Evolutionary conservation across 148 eudicot species (phyloP), one percentile per base, ranked within the genome.

Genomic region (Rhododendron ovatum): DNA sequence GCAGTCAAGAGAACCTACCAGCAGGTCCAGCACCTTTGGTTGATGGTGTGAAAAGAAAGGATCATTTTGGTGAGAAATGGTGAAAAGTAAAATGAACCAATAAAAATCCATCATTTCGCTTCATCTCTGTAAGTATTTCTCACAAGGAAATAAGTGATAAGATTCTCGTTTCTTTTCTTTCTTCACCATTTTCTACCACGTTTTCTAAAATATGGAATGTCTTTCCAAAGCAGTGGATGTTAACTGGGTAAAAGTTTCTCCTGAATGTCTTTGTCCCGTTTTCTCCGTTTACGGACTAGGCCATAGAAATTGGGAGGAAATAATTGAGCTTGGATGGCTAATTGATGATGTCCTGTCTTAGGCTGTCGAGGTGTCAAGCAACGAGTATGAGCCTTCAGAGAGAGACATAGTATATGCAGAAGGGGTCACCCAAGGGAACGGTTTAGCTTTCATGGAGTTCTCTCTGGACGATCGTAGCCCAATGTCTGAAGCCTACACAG

Each of bases 341-440:
- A 26, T 89, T 30, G 73, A 82, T 63, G 50, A 53, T 85, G 55
- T 71, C 48, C 41, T 51, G 50, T 87, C 79, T 85, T 85, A 98
- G 99, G 99, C 98, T 81, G 99, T 94, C 86, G 98, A 98, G 92
- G 94, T 98, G 79, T 98, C 99, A 41, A 95, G 98, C 90, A 95
- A 94, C 76, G 99, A 98, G 85, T 98, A 98, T 63, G 99, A 98
- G 88, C 99, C 99, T 57, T 91, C 96, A 75, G 99, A 98, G 84
- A 88, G 92, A 85, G 99, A 98, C 91, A 98, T 98, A 85, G 87
- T 98, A 76, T 98, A 91, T 86, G 95, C 98, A 75, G 99, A 98
- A 93, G 99, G 99, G 55, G 97, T 98, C 85, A 95, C 99, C 82
- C 98, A 91, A 89, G 98, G 98, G 37, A 98, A 95, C 35, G 99